Base-by-base conservation (phyloP, 345 rosid species). In the Linum lewisii region DNA sequence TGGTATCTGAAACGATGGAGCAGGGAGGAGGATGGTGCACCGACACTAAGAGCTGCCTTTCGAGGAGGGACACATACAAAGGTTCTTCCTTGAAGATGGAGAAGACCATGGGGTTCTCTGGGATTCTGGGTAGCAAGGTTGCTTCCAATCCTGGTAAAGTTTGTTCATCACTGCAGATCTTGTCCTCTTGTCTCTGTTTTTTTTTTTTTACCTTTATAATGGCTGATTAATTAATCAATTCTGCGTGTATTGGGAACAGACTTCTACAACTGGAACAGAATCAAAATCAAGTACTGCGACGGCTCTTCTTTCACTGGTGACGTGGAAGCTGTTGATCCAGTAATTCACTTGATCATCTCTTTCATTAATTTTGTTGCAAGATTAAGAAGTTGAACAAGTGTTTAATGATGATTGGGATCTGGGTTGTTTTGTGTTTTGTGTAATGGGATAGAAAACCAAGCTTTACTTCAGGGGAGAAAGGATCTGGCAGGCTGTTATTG, bases 401-500 rank as follows among this genome's bases (percentile, higher is more conserved):
- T 79, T 54, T 7, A 42, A 42, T 42, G 18, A 16, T 42, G 47
- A 42, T 16, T 11, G 47, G 47, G 47, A 34, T 34, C 38, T 34
- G 38, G 10, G 5, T 11, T 34, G 0, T 6, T 34, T 6, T 34
- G 0, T 34, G 0, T 34, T 34, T 34, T 0, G 7, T 34, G 5
- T 34, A 6, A 0, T 34, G 15, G 47, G 15, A 16, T 84, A 91
- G 96, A 79, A 73, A 59, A 86, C 87, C 66, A 84, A 84, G 1
- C 97, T 92, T 73, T 83, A 92, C 90, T 86, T 83, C 77, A 80
- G 98, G 84, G 98, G 98, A 75, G 90, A 83, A 58, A 84, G 95
- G 75, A 72, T 77, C 68, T 92, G 84, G 80, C 69, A 72, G 66
- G 96, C 93, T 0, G 78, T 88, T 74, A 66, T 92, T 56, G 81